Evolutionary conservation across 2,329 filamentous ascomycete genomes (phyloP), one percentile per base, ranked within the genome.

Genomic region (Aspergillus sojae): DNA sequence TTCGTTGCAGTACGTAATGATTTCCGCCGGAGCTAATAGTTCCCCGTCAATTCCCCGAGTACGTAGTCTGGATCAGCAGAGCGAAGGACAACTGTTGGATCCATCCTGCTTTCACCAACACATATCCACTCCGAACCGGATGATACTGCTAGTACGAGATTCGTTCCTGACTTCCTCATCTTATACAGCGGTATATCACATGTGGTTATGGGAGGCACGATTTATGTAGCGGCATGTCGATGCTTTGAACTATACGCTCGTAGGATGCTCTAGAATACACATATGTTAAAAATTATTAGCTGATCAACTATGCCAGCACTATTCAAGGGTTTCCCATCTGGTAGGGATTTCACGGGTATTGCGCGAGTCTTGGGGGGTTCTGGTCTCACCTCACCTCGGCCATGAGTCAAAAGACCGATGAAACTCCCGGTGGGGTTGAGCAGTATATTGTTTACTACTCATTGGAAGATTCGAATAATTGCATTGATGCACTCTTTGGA

Each of bases 311-410:
- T 50, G 16, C 23, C 6, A 19, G 12, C 23, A 4, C 9, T 7
- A 41, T 41, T 41, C 39, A n/a, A 36, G 34, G 14, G 12, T 16
- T 36, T 36, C 14, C 12, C 14, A 36, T 36, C 34, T 48, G 23
- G 5, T 26, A 48, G 21, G 16, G 45, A 19, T 48, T 28, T 48
- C 23, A 23, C 6, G 28, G 19, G 14, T 3, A 32, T 34, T 32
- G 30, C n/a, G 26, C 28, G 28, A 48, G 45, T 48, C n/a, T 21
- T 28, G 50, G 52, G 50, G 52, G n/a, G 30, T 36, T 36, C 30
- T 36, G n/a, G 19, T 54, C 52, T 54, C 30, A 54, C 52, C 52
- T 54, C 52, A 53, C 30, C 45, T 48, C 45, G 45, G 21, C 45
- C 45, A 16, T 23, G 45, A 19, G 45, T 26, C 45, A 23, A 28